A percentile compares a stretch with the other conserved stretches of the same genome.
Conservation (phyloP, 495 filamentous ascomycete genomes). For the Neurospora sp. region DNA sequence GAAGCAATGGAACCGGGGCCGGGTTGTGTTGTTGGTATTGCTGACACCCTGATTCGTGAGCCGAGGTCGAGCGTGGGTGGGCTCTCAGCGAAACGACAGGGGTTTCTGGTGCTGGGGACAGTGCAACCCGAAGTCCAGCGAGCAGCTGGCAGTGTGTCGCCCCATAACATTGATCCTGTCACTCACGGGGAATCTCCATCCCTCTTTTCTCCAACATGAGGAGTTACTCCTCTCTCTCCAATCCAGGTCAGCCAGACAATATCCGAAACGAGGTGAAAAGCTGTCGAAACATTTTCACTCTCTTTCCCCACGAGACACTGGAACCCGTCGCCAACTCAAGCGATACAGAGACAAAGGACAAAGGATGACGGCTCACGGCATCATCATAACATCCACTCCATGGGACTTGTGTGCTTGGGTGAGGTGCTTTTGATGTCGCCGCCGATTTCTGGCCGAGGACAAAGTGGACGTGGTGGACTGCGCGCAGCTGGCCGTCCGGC, state of each 20-base stretch:
- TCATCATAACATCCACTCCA: neutral
- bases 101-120: neutral
- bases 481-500: neutral
- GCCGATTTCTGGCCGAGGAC: neutral
- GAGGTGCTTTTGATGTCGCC: neutral
- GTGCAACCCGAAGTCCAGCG: neutral
- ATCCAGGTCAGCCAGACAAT: neutral
- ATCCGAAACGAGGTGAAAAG: neutral
- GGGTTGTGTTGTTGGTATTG: conserved; percentile 30
- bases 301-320: neutral
- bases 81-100: neutral
- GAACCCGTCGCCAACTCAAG: neutral
- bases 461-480: neutral
- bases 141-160: neutral
- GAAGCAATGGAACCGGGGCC: conserved; percentile 13
- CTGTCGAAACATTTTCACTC: neutral
- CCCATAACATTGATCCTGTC: neutral
- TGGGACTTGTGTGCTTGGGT: neutral
- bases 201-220: neutral
- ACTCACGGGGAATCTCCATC: neutral
- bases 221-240: neutral
- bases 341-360: neutral
- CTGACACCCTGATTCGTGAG: conserved; percentile 39
- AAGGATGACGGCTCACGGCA: neutral
- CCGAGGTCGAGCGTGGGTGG: conserved; percentile 22